Base-by-base conservation (phyloP, 2,329 filamentous ascomycete genomes). In the Chrysoporthe puriensis region DNA sequence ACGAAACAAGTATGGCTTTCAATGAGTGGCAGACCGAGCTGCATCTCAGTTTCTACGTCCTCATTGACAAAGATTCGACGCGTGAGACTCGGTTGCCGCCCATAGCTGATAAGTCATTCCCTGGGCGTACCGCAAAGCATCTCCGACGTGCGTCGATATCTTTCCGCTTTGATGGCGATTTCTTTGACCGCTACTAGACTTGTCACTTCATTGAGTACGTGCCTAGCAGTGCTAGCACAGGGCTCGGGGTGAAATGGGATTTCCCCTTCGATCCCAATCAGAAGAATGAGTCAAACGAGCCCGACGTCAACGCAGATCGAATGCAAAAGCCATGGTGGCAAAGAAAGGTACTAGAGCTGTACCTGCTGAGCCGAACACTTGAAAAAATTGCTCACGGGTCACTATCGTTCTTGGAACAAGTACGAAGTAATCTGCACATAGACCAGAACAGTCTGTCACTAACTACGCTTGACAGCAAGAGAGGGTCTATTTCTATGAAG, bases 121-220 rank as follows among this genome's bases (percentile, higher is more conserved):
- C 58, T 44, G 50, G 26, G 26, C 26, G 26, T 2, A 26, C 0
- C 26, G 34, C 58, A 16, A 56, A 36, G 36, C 54, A 63, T 21
- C 68, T 76, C 13, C 54, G 66, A 5, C 68, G 70, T 58, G 71
- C 69, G 0, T 68, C 71, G 0, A 70, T 72, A 32, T 68, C 75
- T 0, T 78, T 77, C 50, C 72, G 73, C 14, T 75, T 78, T 43
- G 50, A 67, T 6, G 75, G 76, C 3, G 75, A 78, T 64, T 75
- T 76, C 46, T 77, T 75, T 42, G 76, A 78, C 54, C 73, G 75
- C 0, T 77, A 73, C 48, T 77, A 75, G 76, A 78, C 76, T 0
- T 76, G 76, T 56, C 71, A 74, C 59, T 62, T 74, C 18, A 63
- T 76, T 16, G 69, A 76, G 52, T 50, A 69, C 44, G 32, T 64